Conservation (phyloP, 139 green algal species). For the Zygnema circumcarinatum region DNA sequence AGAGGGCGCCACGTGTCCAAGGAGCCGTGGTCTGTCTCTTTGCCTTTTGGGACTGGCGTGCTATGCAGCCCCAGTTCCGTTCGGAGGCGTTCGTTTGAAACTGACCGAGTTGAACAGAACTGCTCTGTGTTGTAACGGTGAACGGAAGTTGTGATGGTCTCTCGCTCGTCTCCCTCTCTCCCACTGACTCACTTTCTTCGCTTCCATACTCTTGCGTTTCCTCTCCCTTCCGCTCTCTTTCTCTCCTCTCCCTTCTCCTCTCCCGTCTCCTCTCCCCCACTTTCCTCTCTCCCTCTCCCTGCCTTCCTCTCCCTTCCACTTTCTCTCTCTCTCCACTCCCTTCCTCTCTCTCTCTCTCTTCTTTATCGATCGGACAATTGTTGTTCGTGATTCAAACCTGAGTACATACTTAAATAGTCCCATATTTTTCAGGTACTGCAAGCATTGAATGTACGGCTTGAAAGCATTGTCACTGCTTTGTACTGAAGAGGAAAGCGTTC, state of each 20-base stretch:
- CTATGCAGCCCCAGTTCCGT: constrained; percentile 48
- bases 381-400: too few relatives aligned
- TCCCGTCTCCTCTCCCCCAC: not conserved
- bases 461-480: too few relatives aligned
- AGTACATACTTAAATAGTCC: too few relatives aligned
- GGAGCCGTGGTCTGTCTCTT: not conserved
- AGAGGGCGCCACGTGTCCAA: not conserved
- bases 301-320: not conserved
- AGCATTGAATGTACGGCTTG: too few relatives aligned
- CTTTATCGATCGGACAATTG: too few relatives aligned
- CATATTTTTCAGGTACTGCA: too few relatives aligned
- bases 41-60: constrained; percentile 17
- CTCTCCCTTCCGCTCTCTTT: not conserved
- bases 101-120: not conserved
- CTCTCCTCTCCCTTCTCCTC: not conserved
- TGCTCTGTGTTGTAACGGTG: not conserved
- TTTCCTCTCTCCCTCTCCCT: not conserved
- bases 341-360: not conserved
- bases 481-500: too few relatives aligned
- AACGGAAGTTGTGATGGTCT: too few relatives aligned
- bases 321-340: not conserved
- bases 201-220: not conserved
- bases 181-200: not conserved
- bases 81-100: constrained; percentile 40
- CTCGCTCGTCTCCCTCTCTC: not conserved